Evolutionary conservation across 2,329 filamentous ascomycete genomes (phyloP).

Genomic region (Xylaria multiplex): DNA sequence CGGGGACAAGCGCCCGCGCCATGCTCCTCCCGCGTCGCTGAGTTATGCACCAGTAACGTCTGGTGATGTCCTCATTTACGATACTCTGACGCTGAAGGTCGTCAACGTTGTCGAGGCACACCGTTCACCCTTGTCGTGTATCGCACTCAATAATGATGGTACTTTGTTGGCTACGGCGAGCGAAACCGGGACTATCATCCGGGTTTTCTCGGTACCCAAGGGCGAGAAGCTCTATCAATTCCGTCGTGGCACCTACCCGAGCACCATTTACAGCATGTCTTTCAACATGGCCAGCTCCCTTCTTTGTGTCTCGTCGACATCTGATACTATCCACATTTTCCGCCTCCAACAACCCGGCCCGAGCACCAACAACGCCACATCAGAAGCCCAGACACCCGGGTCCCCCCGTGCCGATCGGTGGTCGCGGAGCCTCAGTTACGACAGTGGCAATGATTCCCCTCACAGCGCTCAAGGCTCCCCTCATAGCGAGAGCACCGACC

Average conservation of each 20-base stretch:
- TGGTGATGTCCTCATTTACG: slow-evolving; percentile 92
- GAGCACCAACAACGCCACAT: slow-evolving; percentile 50
- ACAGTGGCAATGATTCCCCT: slow-evolving; percentile 65
- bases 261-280: slow-evolving; percentile 97
- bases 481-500: slow-evolving; percentile 59
- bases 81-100: slow-evolving; percentile 87
- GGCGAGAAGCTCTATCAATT: slow-evolving; percentile 97
- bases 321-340: slow-evolving; percentile 97
- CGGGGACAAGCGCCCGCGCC: slow-evolving; percentile 71
- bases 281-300: slow-evolving; percentile 95
- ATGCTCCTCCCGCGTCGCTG: slow-evolving; percentile 82
- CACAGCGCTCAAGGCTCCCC: slow-evolving; percentile 57
- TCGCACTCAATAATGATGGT: slow-evolving; percentile 91
- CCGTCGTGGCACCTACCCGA: slow-evolving; percentile 92
- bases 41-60: slow-evolving; percentile 81
- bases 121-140: slow-evolving; percentile 87
- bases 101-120: slow-evolving; percentile 97
- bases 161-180: slow-evolving; percentile 93
- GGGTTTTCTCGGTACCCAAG: slow-evolving; percentile 90
- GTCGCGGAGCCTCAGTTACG: slow-evolving; percentile 63
- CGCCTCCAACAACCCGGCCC: slow-evolving; percentile 68
- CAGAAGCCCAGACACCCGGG: slow-evolving; percentile 52
- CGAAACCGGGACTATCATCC: slow-evolving; percentile 96
- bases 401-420: slow-evolving; percentile 62
- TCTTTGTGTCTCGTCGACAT: slow-evolving; percentile 93